Conservation (phyloP, 2,329 filamentous ascomycete genomes). For the Escovopsis sp. region DNA sequence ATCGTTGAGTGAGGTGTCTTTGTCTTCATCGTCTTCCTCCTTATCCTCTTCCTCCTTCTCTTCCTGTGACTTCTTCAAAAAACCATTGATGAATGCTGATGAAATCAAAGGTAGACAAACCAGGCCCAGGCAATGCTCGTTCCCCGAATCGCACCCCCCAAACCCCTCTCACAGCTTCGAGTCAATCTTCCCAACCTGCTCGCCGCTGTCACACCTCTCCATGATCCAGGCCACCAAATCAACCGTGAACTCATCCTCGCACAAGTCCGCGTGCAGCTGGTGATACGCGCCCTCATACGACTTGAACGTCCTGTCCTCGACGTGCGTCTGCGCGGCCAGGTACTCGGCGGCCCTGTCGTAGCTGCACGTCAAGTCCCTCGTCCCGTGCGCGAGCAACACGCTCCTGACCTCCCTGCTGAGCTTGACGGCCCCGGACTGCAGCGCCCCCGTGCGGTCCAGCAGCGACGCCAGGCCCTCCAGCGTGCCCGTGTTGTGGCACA, state of each 20-base stretch:
- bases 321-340: conserved; percentile 37
- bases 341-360: conserved; percentile 50
- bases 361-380: conserved; percentile 54
- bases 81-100: no score
- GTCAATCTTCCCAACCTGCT: conserved; percentile 10
- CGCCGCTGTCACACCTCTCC: conserved; percentile 16
- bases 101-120: neutral
- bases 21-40: no score
- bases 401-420: conserved; percentile 41
- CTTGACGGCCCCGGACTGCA: conserved; percentile 41
- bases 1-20: no score
- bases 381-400: conserved; percentile 64
- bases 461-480: conserved; percentile 65
- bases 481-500: conserved; percentile 75
- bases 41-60: no score
- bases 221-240: conserved; percentile 56
- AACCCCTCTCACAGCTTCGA: conserved; percentile 22
- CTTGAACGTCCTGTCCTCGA: conserved; percentile 57
- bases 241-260: conserved; percentile 36
- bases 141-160: neutral
- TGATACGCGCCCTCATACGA: conserved; percentile 68
- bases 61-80: no score
- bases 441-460: conserved; percentile 53
- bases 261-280: conserved; percentile 50
- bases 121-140: no score